These are phyloP conservation scores for Ajuga chamaepitys DNA, from an alignment of 257 asterid species.

Conservation along the genomic window DNA sequence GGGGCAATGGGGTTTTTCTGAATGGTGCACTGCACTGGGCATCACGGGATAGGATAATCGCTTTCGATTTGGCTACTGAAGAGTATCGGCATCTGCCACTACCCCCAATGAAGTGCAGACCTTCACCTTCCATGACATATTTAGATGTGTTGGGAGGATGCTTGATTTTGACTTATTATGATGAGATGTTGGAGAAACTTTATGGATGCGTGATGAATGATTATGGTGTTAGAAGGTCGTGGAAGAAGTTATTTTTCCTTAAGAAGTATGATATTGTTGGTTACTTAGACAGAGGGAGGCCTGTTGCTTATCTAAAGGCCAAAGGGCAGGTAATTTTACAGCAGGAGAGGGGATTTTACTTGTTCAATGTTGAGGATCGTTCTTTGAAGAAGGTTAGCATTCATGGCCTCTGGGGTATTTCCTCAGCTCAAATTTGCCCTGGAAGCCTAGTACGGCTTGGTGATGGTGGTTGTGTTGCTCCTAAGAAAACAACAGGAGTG, in stretches of 20 bases:
- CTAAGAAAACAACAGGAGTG: too few species aligned
- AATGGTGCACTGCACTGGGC: background rate
- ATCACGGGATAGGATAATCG: background rate
- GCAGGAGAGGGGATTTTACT: background rate
- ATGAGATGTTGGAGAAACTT: too few species aligned
- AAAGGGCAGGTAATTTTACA: background rate
- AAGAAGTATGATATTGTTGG: background rate
- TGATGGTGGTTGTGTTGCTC: too few species aligned
- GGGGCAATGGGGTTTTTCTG: background rate
- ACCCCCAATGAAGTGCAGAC: background rate
- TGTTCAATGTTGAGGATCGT: background rate
- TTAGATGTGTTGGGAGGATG: background rate
- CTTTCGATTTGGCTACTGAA: background rate
- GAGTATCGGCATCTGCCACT: background rate
- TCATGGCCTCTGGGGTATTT: background rate
- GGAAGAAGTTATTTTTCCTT: too few species aligned
- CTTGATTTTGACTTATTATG: too few species aligned
- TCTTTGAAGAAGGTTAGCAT: background rate
- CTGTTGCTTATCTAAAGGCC: too few species aligned
- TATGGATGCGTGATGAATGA: background rate
- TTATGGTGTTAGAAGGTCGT: background rate
- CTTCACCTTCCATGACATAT: accelerated
- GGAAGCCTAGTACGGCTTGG: conserved; percentile 8
- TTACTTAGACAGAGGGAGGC: background rate
- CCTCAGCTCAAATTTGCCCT: background rate